Evolutionary conservation across 1,284 basidiomycete genomes (phyloP).

Genomic region (Cryptococcus sp.): DNA sequence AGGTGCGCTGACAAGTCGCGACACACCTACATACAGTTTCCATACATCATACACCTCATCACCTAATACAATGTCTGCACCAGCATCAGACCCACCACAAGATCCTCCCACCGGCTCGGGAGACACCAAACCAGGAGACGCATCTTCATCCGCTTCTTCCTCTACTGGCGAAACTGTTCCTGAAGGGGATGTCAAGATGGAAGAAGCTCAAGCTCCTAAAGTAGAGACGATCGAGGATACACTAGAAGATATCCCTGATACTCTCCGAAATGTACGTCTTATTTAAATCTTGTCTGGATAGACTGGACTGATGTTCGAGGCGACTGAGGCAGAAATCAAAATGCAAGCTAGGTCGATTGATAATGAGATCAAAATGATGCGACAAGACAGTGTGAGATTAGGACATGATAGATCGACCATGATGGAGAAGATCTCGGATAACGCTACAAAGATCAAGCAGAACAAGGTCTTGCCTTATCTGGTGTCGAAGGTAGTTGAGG

Average conservation of each 20-base stretch:
- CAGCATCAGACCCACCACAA: slow-evolving; percentile 24
- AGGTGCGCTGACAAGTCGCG: slow-evolving; percentile 24
- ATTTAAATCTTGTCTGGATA: background rate
- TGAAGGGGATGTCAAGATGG: slow-evolving; percentile 30
- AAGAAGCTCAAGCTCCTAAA: slow-evolving; percentile 20
- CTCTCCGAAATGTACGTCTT: slow-evolving; percentile 31
- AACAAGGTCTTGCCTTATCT: slow-evolving; percentile 98
- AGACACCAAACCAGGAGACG: background rate
- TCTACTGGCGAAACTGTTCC: background rate
- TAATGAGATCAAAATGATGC: slow-evolving; percentile 95
- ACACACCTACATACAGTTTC: background rate
- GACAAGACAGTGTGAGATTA: slow-evolving; percentile 84
- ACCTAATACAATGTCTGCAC: slow-evolving; percentile 22
- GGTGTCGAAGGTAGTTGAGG: slow-evolving; percentile 96
- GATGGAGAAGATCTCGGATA: slow-evolving; percentile 98
- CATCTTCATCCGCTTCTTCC: background rate
- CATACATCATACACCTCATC: background rate
- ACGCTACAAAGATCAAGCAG: slow-evolving; percentile 98
- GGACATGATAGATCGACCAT: slow-evolving; percentile 92
- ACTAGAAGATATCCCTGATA: slow-evolving; percentile 45
- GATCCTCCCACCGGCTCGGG: background rate
- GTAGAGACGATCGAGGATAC: slow-evolving; percentile 32
- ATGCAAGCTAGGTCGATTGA: slow-evolving; percentile 86
- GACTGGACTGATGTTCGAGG: slow-evolving; percentile 21
- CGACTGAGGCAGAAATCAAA: slow-evolving; percentile 74